Base-by-base conservation (phyloP, 768 basidiomycete species). In the Tricholomella constricta region DNA sequence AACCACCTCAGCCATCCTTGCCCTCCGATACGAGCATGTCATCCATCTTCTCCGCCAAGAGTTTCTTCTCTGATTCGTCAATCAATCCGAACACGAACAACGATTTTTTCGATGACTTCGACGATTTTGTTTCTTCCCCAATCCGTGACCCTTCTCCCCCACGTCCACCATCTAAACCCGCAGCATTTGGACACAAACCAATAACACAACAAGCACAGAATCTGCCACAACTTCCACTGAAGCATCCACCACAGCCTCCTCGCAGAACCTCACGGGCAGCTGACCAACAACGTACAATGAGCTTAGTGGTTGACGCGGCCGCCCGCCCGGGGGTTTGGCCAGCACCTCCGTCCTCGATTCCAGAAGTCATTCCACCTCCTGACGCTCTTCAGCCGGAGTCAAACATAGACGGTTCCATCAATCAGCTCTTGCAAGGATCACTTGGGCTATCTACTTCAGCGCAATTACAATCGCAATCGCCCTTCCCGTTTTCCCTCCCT, bases 271-370 rank as follows among this genome's bases (percentile, higher is more conserved):
- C 77, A 11, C 72, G 73, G 41, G 65, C 72, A 29, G 72, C 75
- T 11, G 78, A 79, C 50, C 84, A 84, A 56, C 73, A 77, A 51
- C 80, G 85, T 34, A 83, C 85, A 2, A 66, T 79, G 54, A 83
- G 74, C 55, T 71, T 89, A 22, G 65, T 89, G 59, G 78, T 83
- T 55, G 70, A 66, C 14, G 87, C 82, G 7, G 84, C 83, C 7
- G 68, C 82, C 3, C 73, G 74, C 12, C 66, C 71, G 2, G 76
- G 76, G n/a, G 69, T 67, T 23, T 81, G 78, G 78, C 74, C 76
- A 8, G 72, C 72, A 48, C 62, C 62, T 20, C 61, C 62, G 7
- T 61, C 62, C 22, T 67, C 64, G 3, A 50, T 66, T 14, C 73
- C 68, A 17, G 51, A 53, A 22, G 48, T 56, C 4, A 52, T 62